phyloP scores from a whole-genome alignment of 768 basidiomycete species.

The Boletus sp. region DNA sequence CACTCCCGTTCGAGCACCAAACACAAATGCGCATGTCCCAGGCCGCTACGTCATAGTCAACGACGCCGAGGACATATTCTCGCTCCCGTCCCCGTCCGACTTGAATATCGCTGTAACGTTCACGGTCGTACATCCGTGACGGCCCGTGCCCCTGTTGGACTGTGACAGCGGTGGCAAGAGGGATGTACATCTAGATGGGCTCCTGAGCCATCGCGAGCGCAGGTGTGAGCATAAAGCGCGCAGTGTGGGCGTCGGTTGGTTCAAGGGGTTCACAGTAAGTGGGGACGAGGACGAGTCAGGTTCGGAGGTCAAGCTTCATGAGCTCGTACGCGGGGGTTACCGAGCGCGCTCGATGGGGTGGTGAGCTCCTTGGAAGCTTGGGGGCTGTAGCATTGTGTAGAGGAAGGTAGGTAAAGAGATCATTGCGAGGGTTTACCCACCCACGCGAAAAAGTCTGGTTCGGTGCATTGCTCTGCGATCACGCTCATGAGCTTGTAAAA shows the following conservation, averaged over 20 bases:
- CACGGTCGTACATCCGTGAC: constrained; percentile 7
- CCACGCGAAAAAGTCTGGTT: constrained; percentile 25
- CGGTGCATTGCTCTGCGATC: too few relatives aligned
- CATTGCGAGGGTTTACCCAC: constrained; percentile 20
- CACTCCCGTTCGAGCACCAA: constrained; percentile 22
- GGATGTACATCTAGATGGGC: constrained; percentile 17
- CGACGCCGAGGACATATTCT: constrained; percentile 20
- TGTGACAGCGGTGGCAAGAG: background rate
- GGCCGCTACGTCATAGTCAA: constrained; percentile 23
- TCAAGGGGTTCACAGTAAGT: constrained; percentile 20
- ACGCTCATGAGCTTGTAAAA: too few relatives aligned
- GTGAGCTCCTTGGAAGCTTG: constrained; percentile 10
- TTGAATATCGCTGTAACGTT: background rate
- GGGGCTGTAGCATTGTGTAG: constrained; percentile 18
- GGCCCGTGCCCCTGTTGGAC: background rate
- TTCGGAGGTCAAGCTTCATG: constrained; percentile 21
- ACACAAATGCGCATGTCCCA: constrained; percentile 18
- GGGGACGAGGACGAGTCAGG: constrained; percentile 18
- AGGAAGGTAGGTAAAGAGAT: constrained; percentile 23
- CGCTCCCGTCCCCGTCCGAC: constrained; percentile 4
- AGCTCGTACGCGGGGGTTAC: constrained; percentile 22
- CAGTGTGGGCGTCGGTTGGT: constrained; percentile 4
- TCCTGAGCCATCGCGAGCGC: constrained; percentile 14
- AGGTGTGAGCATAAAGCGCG: constrained; percentile 18
- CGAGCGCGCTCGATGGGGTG: constrained; percentile 7